Percentiles rank a stretch among this genome's conserved stretches.
Evolutionary conservation across 495 filamentous ascomycete genomes (phyloP).

Genomic region (Podospora conica): DNA sequence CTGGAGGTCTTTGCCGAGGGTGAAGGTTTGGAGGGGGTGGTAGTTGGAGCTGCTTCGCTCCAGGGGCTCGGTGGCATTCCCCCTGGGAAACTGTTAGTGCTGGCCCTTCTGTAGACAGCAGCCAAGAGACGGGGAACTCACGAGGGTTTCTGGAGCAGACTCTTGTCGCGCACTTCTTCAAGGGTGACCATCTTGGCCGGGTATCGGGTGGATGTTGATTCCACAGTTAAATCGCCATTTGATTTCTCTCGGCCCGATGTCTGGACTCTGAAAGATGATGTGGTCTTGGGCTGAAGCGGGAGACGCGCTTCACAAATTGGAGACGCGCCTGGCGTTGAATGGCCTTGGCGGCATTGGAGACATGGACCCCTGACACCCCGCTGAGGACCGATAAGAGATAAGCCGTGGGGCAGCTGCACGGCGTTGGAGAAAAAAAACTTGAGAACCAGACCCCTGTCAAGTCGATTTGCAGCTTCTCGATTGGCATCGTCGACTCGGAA

Average conservation of each 20-base stretch:
- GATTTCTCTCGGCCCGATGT: neutral
- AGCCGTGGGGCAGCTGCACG: constrained; percentile 25
- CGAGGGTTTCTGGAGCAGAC: constrained; percentile 30
- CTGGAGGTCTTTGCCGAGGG: constrained; percentile 62
- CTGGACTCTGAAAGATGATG: neutral
- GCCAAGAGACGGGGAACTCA: constrained; percentile 9
- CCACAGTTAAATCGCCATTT: neutral
- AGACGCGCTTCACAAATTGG: neutral
- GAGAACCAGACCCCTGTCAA: constrained; percentile 10
- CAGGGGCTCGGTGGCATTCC: constrained; percentile 28
- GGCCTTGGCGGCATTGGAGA: neutral
- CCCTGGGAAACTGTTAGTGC: constrained; percentile 28
- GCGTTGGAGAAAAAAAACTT: constrained; percentile 25
- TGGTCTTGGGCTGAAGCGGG: neutral
- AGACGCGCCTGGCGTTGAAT: constrained; percentile 8
- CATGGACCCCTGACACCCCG: neutral
- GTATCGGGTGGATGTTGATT: neutral
- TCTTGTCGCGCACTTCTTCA: constrained; percentile 21
- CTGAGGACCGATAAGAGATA: constrained; percentile 30
- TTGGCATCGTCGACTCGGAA: neutral
- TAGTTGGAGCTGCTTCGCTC: constrained; percentile 56
- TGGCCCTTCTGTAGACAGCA: neutral
- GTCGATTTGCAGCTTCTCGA: neutral
- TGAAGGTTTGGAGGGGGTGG: constrained; percentile 66
- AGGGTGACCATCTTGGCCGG: constrained; percentile 25